Percentiles rank a stretch among this genome's conserved stretches.
Evolutionary conservation across 192 early-diverging fungal species (phyloP).

Genomic region (Podila verticillata): DNA sequence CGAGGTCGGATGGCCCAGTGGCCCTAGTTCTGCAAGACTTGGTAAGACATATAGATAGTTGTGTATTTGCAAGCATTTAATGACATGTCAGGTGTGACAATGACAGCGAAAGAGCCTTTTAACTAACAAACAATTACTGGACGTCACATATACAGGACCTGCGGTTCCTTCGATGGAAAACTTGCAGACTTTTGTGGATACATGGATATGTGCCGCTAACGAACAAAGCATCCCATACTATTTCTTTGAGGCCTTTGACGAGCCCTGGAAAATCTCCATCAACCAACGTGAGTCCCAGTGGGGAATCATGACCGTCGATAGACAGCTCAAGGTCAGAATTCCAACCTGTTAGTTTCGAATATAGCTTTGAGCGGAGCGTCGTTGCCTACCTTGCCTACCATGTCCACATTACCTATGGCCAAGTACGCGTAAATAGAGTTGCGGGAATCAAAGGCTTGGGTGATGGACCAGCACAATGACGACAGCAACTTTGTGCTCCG

Average conservation of each 20-base stretch:
- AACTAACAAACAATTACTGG: not conserved
- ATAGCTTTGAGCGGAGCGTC: no score
- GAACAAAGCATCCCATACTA: conserved; percentile 64
- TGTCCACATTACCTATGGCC: not conserved
- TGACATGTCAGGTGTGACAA: no score
- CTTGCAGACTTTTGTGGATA: conserved; percentile 67
- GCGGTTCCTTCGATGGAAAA: conserved; percentile 67
- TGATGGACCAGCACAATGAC: no score
- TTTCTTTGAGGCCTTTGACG: conserved; percentile 76
- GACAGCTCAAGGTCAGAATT: conserved; percentile 46
- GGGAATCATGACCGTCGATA: conserved; percentile 52
- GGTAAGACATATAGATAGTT: conserved; percentile 8
- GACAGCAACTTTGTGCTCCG: no score
- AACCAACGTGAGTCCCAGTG: conserved; percentile 57
- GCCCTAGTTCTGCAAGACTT: conserved; percentile 15
- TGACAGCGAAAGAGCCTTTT: not conserved
- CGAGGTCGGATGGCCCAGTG: conserved; percentile 78
- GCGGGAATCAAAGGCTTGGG: no score
- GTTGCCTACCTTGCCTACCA: no score
- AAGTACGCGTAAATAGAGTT: not conserved
- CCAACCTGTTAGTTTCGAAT: conserved; percentile 20
- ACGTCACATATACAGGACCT: conserved; percentile 11
- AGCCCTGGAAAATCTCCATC: conserved; percentile 69
- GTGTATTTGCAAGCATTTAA: not conserved
- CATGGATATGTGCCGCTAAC: conserved; percentile 71